phyloP scores from a whole-genome alignment of 306 rosid species.

The Prinsepia uniflora region DNA sequence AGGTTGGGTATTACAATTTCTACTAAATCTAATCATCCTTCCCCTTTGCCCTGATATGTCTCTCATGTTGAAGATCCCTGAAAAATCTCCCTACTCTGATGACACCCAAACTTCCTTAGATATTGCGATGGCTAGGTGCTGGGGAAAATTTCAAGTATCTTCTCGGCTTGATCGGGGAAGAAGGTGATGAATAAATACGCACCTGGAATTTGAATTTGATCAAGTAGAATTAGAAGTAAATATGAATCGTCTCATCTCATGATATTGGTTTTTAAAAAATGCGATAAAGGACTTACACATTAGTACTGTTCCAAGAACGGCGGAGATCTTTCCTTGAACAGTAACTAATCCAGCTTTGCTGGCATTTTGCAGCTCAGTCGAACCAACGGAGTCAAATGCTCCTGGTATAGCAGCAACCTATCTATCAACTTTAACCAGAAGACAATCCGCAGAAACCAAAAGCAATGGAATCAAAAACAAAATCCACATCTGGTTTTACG shows the following conservation, averaged over 20 bases:
- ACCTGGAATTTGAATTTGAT: constrained; percentile 44
- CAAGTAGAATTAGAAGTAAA: constrained; percentile 2
- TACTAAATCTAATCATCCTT: not conserved
- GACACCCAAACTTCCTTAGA: constrained; percentile 1
- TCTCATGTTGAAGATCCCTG: not conserved
- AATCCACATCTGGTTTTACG: constrained; percentile 62
- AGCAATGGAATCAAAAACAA: not conserved
- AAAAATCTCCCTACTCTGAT: not conserved
- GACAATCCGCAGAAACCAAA: not conserved
- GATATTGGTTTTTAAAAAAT: too few relatives aligned
- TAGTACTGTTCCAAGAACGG: constrained; percentile 86
- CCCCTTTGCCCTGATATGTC: not conserved
- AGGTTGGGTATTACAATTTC: not conserved
- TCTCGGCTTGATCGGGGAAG: constrained; percentile 98
- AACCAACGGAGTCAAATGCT: constrained; percentile 73
- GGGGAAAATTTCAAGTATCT: constrained; percentile 57
- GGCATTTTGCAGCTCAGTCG: constrained; percentile 76
- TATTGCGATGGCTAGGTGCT: constrained; percentile 32
- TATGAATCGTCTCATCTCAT: too few relatives aligned
- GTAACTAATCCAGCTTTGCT: constrained; percentile 91
- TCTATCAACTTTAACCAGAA: not conserved
- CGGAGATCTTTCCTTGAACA: constrained; percentile 84
- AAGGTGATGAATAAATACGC: constrained; percentile 80
- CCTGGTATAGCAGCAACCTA: constrained; percentile 33
- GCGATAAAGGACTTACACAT: constrained; percentile 51